These are phyloP conservation scores for Cruciata laevipes DNA, from an alignment of 257 asterid genomes.

Conservation along the genomic window DNA sequence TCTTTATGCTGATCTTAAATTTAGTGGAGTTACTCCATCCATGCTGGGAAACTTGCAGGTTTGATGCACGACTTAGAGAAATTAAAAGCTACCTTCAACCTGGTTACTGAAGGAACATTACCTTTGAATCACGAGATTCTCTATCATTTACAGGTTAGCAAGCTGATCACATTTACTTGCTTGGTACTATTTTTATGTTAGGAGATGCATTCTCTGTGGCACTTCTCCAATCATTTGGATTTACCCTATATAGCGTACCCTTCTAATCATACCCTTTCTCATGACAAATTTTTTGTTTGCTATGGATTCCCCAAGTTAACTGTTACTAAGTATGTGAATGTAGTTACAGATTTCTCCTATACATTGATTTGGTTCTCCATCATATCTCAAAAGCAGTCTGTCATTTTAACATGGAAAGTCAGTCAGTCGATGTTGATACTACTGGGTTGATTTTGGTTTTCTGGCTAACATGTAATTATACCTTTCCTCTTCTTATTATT, in stretches of 20 bases:
- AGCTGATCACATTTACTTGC: not conserved
- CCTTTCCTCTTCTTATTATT: not conserved
- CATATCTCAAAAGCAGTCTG: no score
- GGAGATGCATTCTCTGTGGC: not conserved
- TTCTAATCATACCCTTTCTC: not conserved
- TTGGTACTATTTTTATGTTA: no score
- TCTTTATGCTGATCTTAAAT: no score
- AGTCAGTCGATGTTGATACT: not conserved
- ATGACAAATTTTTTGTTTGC: not conserved
- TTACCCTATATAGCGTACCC: not conserved
- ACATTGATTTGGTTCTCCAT: not conserved
- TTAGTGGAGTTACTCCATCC: no score
- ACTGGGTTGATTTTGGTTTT: not conserved
- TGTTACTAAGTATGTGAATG: no score
- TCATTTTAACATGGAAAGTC: no score
- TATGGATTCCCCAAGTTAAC: not conserved
- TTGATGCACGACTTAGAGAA: constrained; percentile 89
- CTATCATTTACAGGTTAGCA: constrained; percentile 84
- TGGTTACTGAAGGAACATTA: constrained; percentile 80
- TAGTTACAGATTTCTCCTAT: not conserved
- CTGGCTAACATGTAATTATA: not conserved
- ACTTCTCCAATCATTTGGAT: not conserved
- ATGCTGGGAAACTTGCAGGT: constrained; percentile 91
- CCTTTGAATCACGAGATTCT: no score
- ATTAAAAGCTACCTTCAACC: constrained; percentile 73